These are phyloP conservation scores for Massariosphaeria phaeospora DNA, from an alignment of 495 filamentous ascomycete species.

Conservation along the genomic window DNA sequence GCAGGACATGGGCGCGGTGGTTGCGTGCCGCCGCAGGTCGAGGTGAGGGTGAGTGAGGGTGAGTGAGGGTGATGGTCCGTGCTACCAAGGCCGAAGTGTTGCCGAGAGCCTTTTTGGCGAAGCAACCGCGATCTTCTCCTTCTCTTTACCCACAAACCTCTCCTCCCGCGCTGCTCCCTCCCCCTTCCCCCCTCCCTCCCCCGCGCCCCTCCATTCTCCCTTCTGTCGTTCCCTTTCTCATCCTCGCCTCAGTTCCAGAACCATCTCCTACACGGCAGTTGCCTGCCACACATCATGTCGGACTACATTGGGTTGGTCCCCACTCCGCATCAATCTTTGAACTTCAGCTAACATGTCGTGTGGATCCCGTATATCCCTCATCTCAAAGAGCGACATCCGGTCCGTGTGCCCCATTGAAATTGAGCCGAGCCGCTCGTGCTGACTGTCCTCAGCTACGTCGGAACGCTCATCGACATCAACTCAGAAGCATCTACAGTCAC, in stretches of 20 bases:
- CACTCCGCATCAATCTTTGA: neutral
- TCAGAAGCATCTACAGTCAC: slow-evolving; percentile 94
- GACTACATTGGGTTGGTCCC: slow-evolving; percentile 8
- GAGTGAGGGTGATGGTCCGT: neutral
- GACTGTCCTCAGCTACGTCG: slow-evolving; percentile 71
- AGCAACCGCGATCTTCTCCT: neutral
- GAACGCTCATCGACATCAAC: slow-evolving; percentile 95
- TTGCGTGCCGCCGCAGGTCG: neutral
- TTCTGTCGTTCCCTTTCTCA: neutral
- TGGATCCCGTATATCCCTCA: slow-evolving; percentile 77
- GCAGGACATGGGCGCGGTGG: neutral
- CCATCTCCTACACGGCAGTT: slow-evolving; percentile 42
- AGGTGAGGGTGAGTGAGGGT: neutral
- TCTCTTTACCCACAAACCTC: slow-evolving; percentile 11
- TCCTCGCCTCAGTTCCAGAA: slow-evolving; percentile 1
- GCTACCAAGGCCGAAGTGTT: neutral
- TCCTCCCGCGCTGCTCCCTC: neutral
- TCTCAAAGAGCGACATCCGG: slow-evolving; percentile 97
- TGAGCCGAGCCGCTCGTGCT: slow-evolving; percentile 37
- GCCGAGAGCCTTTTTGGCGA: neutral
- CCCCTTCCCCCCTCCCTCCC: slow-evolving; percentile 1
- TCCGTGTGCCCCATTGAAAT: slow-evolving; percentile 43
- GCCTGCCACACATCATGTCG: slow-evolving; percentile 31
- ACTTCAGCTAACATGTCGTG: slow-evolving; percentile 11
- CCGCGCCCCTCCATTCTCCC: neutral